phyloP scores from a whole-genome alignment of 805 yeast species.

The Ogataea glucozyma region DNA sequence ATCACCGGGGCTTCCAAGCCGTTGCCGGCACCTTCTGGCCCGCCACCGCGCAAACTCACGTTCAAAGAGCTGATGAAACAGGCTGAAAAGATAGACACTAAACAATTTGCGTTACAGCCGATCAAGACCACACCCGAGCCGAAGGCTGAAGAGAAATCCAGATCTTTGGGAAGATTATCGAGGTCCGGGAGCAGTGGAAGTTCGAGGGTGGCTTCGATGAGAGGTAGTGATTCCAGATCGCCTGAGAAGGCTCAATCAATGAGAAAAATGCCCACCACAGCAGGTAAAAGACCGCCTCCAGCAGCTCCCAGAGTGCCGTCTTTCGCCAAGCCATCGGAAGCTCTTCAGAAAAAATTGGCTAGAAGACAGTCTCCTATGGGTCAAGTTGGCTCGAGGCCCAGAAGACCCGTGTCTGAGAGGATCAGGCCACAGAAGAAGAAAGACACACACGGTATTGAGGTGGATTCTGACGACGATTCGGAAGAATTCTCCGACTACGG shows the following conservation, averaged over 20 bases:
- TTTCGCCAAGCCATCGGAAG: conserved; percentile 59
- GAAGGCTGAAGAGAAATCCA: conserved; percentile 1
- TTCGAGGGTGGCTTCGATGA: too few species aligned
- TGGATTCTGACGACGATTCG: conserved; percentile 29
- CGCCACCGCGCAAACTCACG: conserved; percentile 43
- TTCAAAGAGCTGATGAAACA: conserved; percentile 70
- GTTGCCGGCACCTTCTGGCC: conserved; percentile 1
- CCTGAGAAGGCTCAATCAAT: too few species aligned
- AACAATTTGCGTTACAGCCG: conserved; percentile 39
- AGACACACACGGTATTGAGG: conserved; percentile 35
- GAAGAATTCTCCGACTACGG: conserved; percentile 41
- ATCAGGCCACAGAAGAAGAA: conserved; percentile 11
- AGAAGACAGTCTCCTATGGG: conserved; percentile 26
- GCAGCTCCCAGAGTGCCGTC: conserved; percentile 8
- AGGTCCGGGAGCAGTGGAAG: too few species aligned
- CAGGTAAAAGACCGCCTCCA: conserved; percentile 4
- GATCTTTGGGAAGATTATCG: too few species aligned
- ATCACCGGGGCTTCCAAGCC: conserved; percentile 5
- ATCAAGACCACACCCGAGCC: conserved; percentile 17
- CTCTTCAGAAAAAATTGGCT: conserved; percentile 47
- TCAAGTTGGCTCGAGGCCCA: neutral
- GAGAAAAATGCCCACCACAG: neutral
- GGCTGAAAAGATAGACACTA: conserved; percentile 60
- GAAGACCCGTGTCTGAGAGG: neutral
- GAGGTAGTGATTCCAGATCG: too few species aligned